phyloP scores from a whole-genome alignment of 192 early-diverging fungal species.

The Gonapodya sp. region DNA sequence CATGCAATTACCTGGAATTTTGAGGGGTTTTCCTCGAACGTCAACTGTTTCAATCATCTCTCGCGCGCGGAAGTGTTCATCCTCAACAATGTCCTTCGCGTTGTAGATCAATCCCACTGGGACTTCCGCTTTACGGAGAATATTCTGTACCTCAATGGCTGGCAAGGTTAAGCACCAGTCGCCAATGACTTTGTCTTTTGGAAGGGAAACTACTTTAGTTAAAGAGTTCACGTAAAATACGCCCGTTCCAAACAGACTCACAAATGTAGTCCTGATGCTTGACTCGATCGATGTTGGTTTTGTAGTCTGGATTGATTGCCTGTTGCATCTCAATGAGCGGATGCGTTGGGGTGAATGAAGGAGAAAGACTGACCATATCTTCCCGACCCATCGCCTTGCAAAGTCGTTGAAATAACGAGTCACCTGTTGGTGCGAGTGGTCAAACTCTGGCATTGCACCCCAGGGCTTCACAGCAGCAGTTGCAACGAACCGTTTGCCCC shows the following conservation, averaged over 20 bases:
- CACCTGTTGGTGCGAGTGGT: too few species aligned
- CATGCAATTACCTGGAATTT: conserved; percentile 24
- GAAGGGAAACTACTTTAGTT: conserved; percentile 24
- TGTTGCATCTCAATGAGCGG: too few species aligned
- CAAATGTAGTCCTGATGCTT: conserved; percentile 19
- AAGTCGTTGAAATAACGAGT: conserved; percentile 35
- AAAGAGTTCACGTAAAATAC: conserved; percentile 29
- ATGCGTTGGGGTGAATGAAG: too few species aligned
- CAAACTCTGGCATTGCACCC: too few species aligned
- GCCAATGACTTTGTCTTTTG: conserved; percentile 19
- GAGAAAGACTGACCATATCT: too few species aligned
- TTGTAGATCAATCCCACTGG: conserved; percentile 39
- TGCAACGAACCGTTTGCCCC: conserved; percentile 43
- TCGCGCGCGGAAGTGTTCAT: conserved; percentile 32
- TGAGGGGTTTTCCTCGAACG: conserved; percentile 28
- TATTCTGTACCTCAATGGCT: neutral
- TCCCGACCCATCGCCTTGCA: conserved; percentile 29
- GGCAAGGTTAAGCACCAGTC: neutral
- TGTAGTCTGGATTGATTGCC: conserved; percentile 25
- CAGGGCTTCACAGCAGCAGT: too few species aligned
- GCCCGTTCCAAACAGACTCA: conserved; percentile 24
- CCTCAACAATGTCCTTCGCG: conserved; percentile 32
- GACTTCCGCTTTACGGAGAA: conserved; percentile 9
- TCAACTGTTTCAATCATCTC: conserved; percentile 29
- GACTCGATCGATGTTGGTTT: conserved; percentile 32